Base-by-base conservation (phyloP, 1,284 basidiomycete genomes). In the Naganishia liquefaciens region DNA sequence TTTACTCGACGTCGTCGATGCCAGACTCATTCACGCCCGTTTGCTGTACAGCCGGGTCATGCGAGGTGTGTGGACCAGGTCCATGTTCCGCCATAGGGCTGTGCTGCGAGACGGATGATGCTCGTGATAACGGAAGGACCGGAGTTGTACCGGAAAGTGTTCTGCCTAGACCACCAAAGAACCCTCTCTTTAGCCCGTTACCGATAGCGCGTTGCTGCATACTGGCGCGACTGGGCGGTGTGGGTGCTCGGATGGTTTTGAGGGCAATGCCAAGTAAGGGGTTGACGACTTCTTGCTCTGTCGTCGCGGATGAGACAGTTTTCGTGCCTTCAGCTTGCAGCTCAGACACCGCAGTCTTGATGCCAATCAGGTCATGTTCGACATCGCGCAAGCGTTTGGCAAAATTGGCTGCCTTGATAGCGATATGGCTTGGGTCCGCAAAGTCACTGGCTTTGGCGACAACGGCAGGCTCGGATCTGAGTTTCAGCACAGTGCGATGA, bases 311-410 rank as follows among this genome's bases (percentile, higher is more conserved):
- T 21, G 33, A 28, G 17, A 42, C 23, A 1, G 27, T 25, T 46
- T 62, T 47, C 21, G 39, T 27, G 11, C 40, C 53, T 42, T 57
- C 58, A 1, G 42, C 25, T 25, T 58, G 63, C n/a, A 62, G 15
- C 4, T 58, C 57, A n/a, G 46, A 44, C 15, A 76, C 61, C 0
- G 71, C 71, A 51, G 69, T 66, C 68, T 79, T 77, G 63, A 79
- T 68, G n/a, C 67, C 80, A 0, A 86, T 86, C 51, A 93, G 85
- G 75, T 93, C 90, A 68, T 89, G 86, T 70, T 91, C 83, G n/a
- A 92, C 82, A 71, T 93, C 88, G 40, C 83, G 86, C 42, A 91
- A 77, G 74, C 90, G 89, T 49, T 79, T 79, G 64, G 76, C 74
- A 71, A 90, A 86, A 47, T 74, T 81, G 21, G 81, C 79, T 61